These are phyloP conservation scores for Microbotryomycetes sp. DNA, from an alignment of 1,284 basidiomycete species.

Conservation along the genomic window DNA sequence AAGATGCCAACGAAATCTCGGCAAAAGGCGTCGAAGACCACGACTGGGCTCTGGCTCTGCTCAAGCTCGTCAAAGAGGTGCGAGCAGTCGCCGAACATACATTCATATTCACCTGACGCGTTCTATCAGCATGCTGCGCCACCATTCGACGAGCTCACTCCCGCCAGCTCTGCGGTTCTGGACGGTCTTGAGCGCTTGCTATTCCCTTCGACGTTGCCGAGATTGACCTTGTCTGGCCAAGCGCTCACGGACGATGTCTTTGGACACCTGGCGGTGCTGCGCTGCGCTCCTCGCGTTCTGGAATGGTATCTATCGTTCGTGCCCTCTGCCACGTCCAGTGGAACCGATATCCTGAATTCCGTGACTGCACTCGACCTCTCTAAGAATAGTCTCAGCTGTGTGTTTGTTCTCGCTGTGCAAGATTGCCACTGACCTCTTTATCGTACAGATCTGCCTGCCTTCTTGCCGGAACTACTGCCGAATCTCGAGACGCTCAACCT, in stretches of 20 bases:
- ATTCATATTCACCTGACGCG: not conserved
- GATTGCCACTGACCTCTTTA: not conserved
- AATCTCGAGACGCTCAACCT: slow-evolving; percentile 22
- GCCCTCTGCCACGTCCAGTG: not conserved
- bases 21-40: not conserved
- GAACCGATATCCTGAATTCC: not conserved
- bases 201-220: slow-evolving; percentile 14
- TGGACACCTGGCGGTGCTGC: not conserved
- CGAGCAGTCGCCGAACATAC: not conserved
- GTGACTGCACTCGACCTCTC: slow-evolving; percentile 18
- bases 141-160: not conserved
- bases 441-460: slow-evolving; percentile 14
- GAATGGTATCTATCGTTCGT: slow-evolving; percentile 19
- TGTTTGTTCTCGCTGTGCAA: not conserved
- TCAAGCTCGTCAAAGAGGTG: not conserved
- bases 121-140: not conserved
- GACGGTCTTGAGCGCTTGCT: slow-evolving; percentile 15
- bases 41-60: slow-evolving; percentile 4
- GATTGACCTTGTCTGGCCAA: slow-evolving; percentile 10
- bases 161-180: slow-evolving; percentile 3
- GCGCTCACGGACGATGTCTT: slow-evolving; percentile 1
- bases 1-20: slow-evolving; percentile 4
- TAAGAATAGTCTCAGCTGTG: slow-evolving; percentile 12
- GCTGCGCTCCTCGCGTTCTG: not conserved
- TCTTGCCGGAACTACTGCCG: slow-evolving; percentile 8